Conservation (phyloP, 306 rosid species). For the Calophaca sinica region DNA sequence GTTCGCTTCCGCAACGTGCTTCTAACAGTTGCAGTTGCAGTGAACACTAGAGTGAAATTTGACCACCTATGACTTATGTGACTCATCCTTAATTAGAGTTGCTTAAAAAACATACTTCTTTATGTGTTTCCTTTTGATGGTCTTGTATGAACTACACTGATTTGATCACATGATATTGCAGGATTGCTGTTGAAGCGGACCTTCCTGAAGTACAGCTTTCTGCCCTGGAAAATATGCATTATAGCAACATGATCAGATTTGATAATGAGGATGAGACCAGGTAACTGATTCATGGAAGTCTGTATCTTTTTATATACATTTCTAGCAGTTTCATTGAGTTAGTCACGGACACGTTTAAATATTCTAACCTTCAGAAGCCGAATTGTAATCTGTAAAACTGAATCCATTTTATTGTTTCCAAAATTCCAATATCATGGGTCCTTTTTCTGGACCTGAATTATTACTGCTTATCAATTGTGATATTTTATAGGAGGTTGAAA, state of each 20-base stretch:
- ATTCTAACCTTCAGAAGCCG: constrained; percentile 21
- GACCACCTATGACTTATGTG: background rate
- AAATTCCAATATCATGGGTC: constrained; percentile 24
- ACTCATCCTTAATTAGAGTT: constrained; percentile 34
- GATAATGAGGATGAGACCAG: constrained; percentile 79
- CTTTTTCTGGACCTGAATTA: constrained; percentile 32
- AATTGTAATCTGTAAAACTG: constrained; percentile 33
- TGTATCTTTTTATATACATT: constrained; percentile 31
- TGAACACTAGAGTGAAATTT: constrained; percentile 28
- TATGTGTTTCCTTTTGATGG: constrained; percentile 48
- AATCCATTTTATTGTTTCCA: constrained; percentile 31
- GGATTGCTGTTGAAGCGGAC: constrained; percentile 79
- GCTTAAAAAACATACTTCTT: constrained; percentile 7
- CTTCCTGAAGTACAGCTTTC: constrained; percentile 72
- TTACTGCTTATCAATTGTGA: constrained; percentile 35
- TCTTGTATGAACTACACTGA: constrained; percentile 34
- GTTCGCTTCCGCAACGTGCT: background rate
- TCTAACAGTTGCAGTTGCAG: constrained; percentile 38
- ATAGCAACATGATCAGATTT: constrained; percentile 86
- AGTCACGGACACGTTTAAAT: constrained; percentile 19
- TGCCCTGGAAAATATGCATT: constrained; percentile 95
- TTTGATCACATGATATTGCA: constrained; percentile 51
- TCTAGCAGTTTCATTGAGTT: constrained; percentile 35
- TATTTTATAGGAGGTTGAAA: constrained; percentile 75
- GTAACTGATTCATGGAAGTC: constrained; percentile 56